Base-by-base conservation (phyloP, 495 filamentous ascomycete genomes). In the Aspergillus cristatus region DNA sequence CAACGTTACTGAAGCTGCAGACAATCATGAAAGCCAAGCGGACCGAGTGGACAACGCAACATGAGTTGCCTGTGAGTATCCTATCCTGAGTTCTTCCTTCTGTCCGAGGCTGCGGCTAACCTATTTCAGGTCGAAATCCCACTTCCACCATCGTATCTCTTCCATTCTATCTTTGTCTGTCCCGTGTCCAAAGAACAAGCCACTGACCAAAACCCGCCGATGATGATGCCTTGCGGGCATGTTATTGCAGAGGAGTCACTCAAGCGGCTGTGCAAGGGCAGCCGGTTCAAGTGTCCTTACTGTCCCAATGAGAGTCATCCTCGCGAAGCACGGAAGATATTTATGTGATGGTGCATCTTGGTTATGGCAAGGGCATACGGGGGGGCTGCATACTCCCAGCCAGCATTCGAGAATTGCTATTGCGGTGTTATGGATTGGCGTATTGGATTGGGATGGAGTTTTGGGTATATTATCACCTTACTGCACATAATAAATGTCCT, bases 201-300 rank as follows among this genome's bases (percentile, higher is more conserved):
- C 0, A 97, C 89, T 0, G 91, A 96, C 49, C 56, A 67, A 13
- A 99, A 97, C 56, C 90, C 91, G 13, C 91, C 91, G 1, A 91
- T 96, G 82, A 94, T 96, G 78, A 82, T 99, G 60, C 88, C 88
- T 2, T 99, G 91, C 50, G 91, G 91, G 6, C 91, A 99, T 57
- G 90, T 97, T 18, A 79, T 99, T 38, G 84, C 86, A 13, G 73
- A 80, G 38, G 90, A 96, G 60, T 84, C 79, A 5, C 62, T 99
- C 33, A 72, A 76, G 41, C 72, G 75, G 38, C 57, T 94, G 26
- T 80, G 79, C 34, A 95, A 91, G 63, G 81, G 84, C 1, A 73
- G 62, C 24, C 60, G 81, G 34, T 85, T 94, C 67, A 99, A 97
- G 57, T 99, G 91, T 48, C 93, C 91, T 0, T 99, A 99, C 53